Conservation (phyloP, 2,329 filamentous ascomycete species). For the Fusarium mangiferae region DNA sequence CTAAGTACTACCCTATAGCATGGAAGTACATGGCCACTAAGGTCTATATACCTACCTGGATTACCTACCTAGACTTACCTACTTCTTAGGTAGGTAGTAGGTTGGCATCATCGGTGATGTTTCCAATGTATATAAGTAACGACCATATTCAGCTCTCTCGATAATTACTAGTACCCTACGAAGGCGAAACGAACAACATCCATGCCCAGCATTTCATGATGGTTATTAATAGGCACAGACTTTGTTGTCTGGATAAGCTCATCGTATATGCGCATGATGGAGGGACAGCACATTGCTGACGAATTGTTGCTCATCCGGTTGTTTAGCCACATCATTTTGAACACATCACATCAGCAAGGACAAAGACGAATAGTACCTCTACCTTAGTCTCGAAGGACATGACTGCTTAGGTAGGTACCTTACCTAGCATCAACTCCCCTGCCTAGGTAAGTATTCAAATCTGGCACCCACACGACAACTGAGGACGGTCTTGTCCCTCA, state of each 20-base stretch:
- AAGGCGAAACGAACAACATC: neutral
- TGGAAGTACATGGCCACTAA: neutral
- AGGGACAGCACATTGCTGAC: constrained; percentile 14
- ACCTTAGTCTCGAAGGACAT: neutral
- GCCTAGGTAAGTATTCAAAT: neutral
- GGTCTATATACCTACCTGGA: too few relatives aligned
- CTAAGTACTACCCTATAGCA: neutral
- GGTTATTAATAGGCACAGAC: neutral
- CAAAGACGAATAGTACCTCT: neutral
- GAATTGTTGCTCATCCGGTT: neutral
- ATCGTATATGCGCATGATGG: neutral
- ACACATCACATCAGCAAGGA: neutral
- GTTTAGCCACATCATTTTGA: neutral
- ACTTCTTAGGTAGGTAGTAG: neutral
- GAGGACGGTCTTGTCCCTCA: neutral
- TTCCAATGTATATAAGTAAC: neutral
- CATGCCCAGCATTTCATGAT: constrained; percentile 1
- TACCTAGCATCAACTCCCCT: neutral
- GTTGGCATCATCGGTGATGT: neutral
- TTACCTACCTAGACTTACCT: neutral
- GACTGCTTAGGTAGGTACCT: too few relatives aligned
- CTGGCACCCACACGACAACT: neutral
- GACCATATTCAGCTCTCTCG: neutral
- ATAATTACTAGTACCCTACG: neutral
- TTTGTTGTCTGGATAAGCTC: constrained; percentile 3